Evolutionary conservation across 192 early-diverging fungal species (phyloP), one percentile per base, ranked within the genome.

Genomic region (Dissophora ornata): DNA sequence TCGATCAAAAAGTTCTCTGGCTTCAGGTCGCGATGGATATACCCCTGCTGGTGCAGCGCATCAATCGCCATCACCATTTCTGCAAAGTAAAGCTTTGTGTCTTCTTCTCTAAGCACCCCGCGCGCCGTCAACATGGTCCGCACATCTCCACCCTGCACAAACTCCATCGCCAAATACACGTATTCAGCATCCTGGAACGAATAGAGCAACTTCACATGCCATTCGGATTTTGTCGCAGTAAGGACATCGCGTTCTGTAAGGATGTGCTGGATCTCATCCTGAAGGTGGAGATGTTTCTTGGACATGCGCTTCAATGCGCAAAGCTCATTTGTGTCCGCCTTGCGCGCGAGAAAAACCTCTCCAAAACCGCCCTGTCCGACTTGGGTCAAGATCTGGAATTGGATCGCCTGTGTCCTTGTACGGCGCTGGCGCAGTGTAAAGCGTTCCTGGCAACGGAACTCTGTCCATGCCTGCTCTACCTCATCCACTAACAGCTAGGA

Each of bases 1-100:
- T 94, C 90, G 44, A 94, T 82, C 55, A 94, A 62, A 57, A 93
- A 79, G 51, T 93, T 93, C 63, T 91, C 93, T 0, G 93, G 93
- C 62, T 94, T 94, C 34, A 94, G 82, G 71, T 94, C 93, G 41
- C 96, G 85, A 82, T 97, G 95, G 66, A 97, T 90, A 79, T 92
- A 97, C 2, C 95, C 94, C 13, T 96, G 83, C 30, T 85, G 62
- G 70, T 97, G 96, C 48, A 97, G 79, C 29, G 85, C 90, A 25
- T 88, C 82, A 48, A 97, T 90, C 1, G 91, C 90, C 57, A 93
- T 67, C 12, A 88, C 73, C 88, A 94, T 93, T 79, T 96, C 95
- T 25, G 90, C 92, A 65, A 93, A 83, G 73, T 96, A 96, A 52
- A 96, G 90, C 42, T 83, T 80, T 18, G 92, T 88, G 50, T 90